phyloP scores from a whole-genome alignment of 306 rosid genomes.

The Gastrolobium villosum region DNA sequence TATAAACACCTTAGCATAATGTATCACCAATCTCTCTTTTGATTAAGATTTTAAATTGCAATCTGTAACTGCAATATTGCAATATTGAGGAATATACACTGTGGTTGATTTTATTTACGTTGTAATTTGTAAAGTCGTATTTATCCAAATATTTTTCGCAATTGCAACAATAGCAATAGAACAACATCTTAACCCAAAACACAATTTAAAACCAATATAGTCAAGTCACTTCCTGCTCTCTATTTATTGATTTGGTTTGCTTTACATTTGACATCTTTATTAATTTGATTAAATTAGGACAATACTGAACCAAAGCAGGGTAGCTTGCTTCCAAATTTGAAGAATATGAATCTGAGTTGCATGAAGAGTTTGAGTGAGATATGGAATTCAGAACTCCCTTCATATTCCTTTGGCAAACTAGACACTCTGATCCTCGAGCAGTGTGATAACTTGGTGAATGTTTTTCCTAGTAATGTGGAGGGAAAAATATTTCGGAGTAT shows the following conservation, averaged over 20 bases:
- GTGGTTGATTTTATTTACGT: not conserved
- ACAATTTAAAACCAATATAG: not conserved
- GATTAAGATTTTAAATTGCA: too few species aligned
- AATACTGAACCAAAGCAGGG: not conserved
- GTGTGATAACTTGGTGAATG: not conserved
- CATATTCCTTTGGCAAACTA: not conserved
- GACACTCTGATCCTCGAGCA: not conserved
- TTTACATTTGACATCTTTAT: not conserved
- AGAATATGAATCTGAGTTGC: not conserved
- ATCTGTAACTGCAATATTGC: too few species aligned
- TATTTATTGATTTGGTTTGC: not conserved
- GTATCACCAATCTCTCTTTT: too few species aligned
- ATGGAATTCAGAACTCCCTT: not conserved
- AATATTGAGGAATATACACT: too few species aligned
- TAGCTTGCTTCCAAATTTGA: slow-evolving; percentile 24
- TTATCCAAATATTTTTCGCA: not conserved
- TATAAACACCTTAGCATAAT: too few species aligned
- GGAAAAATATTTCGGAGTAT: not conserved
- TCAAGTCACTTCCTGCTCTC: not conserved
- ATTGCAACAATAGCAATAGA: too few species aligned
- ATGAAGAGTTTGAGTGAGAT: not conserved
- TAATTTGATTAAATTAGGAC: not conserved
- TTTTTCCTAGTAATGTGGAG: too few species aligned
- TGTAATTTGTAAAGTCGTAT: not conserved
- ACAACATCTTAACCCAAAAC: not conserved